phyloP scores from a whole-genome alignment of 345 rosid genomes.

The Xanthoceras sorbifolium region DNA sequence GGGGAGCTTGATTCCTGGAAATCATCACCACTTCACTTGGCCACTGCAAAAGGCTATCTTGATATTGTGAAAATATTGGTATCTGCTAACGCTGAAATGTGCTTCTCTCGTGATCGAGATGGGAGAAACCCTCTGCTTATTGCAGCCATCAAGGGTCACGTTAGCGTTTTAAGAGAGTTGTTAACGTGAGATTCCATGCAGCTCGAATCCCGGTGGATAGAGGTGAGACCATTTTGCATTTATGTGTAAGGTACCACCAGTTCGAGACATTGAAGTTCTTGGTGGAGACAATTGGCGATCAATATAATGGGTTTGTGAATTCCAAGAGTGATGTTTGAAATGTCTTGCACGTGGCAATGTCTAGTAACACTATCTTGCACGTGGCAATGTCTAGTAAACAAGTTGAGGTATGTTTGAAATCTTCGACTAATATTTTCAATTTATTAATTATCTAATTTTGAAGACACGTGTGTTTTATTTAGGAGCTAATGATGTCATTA shows the following conservation, averaged over 20 bases:
- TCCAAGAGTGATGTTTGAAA: not conserved
- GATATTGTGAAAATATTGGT: not conserved
- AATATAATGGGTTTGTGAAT: not conserved
- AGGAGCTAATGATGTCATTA: no score
- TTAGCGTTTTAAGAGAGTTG: slow-evolving; percentile 1
- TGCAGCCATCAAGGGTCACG: slow-evolving; percentile 7
- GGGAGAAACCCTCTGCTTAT: slow-evolving; percentile 17
- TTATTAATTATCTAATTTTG: no score
- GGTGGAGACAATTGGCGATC: not conserved
- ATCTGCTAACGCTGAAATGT: not conserved
- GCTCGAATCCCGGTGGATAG: not conserved
- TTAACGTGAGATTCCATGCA: not conserved
- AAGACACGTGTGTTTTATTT: no score
- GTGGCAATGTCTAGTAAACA: no score
- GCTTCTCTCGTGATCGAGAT: not conserved
- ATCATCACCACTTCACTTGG: slow-evolving; percentile 18
- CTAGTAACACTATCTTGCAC: no score
- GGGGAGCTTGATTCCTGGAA: slow-evolving; percentile 4
- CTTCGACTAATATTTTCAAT: no score
- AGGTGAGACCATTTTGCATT: slow-evolving; percentile 20
- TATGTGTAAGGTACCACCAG: slow-evolving; percentile 7
- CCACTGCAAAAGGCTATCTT: slow-evolving; percentile 17
- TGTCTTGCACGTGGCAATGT: slow-evolving; percentile 8
- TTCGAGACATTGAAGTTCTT: slow-evolving; percentile 9
- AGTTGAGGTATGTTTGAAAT: slow-evolving; percentile 11